Evolutionary conservation across 371 early-diverging fungal genomes (phyloP).

Genomic region (Rhizopus stolonifer): DNA sequence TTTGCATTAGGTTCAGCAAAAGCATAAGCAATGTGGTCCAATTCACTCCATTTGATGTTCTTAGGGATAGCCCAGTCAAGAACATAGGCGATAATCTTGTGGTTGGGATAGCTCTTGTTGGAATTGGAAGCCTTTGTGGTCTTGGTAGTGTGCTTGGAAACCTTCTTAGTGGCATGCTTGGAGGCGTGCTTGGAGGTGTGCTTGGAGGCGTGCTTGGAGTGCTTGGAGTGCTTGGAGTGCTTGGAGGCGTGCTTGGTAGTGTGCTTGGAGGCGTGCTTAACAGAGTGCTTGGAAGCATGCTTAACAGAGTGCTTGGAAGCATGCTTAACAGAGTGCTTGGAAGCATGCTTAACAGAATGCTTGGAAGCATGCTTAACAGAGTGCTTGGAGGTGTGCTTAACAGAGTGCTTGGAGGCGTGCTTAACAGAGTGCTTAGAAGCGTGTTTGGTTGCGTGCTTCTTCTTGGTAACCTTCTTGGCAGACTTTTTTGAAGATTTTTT

Average conservation of each 20-base stretch:
- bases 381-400: background rate
- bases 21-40: conserved; percentile 44
- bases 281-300: background rate
- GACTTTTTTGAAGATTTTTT: no score
- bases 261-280: background rate
- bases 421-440: no score
- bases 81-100: conserved; percentile 32
- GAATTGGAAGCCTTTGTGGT: background rate
- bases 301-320: no score
- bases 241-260: background rate
- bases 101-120: conserved; percentile 9
- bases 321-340: background rate
- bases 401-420: background rate
- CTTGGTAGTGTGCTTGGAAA: background rate
- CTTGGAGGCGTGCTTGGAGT: background rate
- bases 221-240: no score
- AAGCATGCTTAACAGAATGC: background rate
- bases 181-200: background rate
- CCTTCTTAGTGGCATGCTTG: background rate
- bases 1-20: conserved; percentile 36
- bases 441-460: background rate
- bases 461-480: no score
- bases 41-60: conserved; percentile 31
- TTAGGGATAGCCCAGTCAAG: conserved; percentile 46
- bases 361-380: background rate